These are phyloP conservation scores for Pseudocercospora crystallina DNA, from an alignment of 2,329 filamentous ascomycete species.

Conservation along the genomic window DNA sequence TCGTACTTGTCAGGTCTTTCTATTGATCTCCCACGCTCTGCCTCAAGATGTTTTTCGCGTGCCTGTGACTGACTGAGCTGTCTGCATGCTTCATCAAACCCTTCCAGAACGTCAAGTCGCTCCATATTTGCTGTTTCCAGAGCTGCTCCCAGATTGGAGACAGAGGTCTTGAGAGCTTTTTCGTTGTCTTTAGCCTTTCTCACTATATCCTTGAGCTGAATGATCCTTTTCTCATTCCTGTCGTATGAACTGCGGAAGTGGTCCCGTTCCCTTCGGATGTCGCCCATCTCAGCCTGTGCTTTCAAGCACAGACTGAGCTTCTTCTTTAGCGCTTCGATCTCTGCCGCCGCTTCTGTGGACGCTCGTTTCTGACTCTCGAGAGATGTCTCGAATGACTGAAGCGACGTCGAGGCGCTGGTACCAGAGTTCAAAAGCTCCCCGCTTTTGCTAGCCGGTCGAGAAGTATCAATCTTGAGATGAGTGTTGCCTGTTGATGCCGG, in stretches of 20 bases:
- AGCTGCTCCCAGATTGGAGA: slow-evolving; percentile 40
- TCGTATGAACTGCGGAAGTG: slow-evolving; percentile 38
- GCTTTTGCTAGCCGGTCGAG: slow-evolving; percentile 16
- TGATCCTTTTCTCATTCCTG: slow-evolving; percentile 38
- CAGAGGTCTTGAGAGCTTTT: slow-evolving; percentile 38
- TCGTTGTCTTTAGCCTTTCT: slow-evolving; percentile 40
- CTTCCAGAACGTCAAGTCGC: slow-evolving; percentile 40
- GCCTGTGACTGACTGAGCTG: slow-evolving; percentile 28
- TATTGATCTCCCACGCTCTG: no score
- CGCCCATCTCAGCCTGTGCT: slow-evolving; percentile 36
- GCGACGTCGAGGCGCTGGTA: slow-evolving; percentile 13
- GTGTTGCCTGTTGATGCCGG: no score
- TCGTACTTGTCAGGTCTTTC: no score
- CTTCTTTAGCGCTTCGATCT: slow-evolving; percentile 41
- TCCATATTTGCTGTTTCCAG: slow-evolving; percentile 43
- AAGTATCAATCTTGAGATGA: no score
- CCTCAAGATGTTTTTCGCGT: not conserved
- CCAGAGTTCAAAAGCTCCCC: slow-evolving; percentile 4
- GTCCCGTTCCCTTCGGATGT: slow-evolving; percentile 40
- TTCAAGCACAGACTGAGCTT: slow-evolving; percentile 38
- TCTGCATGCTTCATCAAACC: slow-evolving; percentile 36
- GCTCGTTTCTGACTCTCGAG: slow-evolving; percentile 33
- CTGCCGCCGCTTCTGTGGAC: slow-evolving; percentile 29
- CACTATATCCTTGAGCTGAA: slow-evolving; percentile 42
- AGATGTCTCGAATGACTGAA: slow-evolving; percentile 24